These are phyloP conservation scores for Candida sphagnicola DNA, from an alignment of 805 yeast species.

Conservation along the genomic window DNA sequence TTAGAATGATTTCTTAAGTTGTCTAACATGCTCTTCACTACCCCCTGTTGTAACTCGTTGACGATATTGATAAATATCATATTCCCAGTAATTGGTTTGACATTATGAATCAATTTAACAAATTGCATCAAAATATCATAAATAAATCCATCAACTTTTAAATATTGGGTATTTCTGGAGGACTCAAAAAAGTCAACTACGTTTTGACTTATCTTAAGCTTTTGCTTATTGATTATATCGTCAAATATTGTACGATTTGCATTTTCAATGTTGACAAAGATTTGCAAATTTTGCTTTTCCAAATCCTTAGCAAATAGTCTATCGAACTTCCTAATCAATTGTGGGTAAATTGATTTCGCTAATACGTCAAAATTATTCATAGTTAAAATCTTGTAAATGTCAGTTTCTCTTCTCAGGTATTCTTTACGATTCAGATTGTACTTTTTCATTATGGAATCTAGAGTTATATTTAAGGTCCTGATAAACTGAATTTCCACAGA, in stretches of 20 bases:
- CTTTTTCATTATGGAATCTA: slow-evolving; percentile 39
- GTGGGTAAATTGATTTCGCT: slow-evolving; percentile 27
- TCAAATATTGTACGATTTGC: slow-evolving; percentile 36
- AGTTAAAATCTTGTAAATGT: slow-evolving; percentile 35
- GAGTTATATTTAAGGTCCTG: slow-evolving; percentile 37
- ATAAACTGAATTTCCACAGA: slow-evolving; percentile 43
- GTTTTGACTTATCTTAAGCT: slow-evolving; percentile 25
- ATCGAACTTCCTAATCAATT: slow-evolving; percentile 30
- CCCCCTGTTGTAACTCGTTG: slow-evolving; percentile 34
- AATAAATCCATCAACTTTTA: slow-evolving; percentile 35
- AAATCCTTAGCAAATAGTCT: slow-evolving; percentile 31
- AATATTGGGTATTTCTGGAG: slow-evolving; percentile 2
- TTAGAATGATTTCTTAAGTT: slow-evolving; percentile 19
- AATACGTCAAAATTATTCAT: slow-evolving; percentile 41
- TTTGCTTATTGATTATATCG: slow-evolving; percentile 36
- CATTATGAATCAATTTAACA: slow-evolving; percentile 34
- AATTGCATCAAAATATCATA: slow-evolving; percentile 38
- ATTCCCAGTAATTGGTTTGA: slow-evolving; percentile 37
- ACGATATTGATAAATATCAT: slow-evolving; percentile 33
- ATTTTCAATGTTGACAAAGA: slow-evolving; percentile 40
- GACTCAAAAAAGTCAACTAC: slow-evolving; percentile 22
- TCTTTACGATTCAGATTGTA: slow-evolving; percentile 25
- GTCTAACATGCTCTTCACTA: slow-evolving; percentile 30
- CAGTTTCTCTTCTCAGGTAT: slow-evolving; percentile 10
- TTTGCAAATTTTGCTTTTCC: slow-evolving; percentile 32